phyloP scores from a whole-genome alignment of 768 basidiomycete genomes.

The Lactarius quietus region DNA sequence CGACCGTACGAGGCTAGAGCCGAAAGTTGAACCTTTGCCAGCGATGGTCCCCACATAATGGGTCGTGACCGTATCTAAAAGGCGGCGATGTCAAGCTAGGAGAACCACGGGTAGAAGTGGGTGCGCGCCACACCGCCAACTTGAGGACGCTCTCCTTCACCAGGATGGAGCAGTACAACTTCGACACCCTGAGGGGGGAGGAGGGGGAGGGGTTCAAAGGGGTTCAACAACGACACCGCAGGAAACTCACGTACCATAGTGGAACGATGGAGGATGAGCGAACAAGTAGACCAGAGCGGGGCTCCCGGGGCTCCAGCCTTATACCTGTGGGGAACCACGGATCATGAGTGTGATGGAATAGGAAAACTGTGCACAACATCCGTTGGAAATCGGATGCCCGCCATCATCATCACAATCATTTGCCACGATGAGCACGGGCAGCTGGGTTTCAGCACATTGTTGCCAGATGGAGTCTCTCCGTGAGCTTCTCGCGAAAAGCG shows the following conservation, averaged over 20 bases:
- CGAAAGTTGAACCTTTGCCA: constrained; percentile 56
- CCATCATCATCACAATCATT: background rate
- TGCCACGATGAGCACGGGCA: constrained; percentile 11
- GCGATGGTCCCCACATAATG: constrained; percentile 74
- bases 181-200: constrained; percentile 58
- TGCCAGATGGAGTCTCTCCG: background rate
- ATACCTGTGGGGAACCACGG: constrained; percentile 1
- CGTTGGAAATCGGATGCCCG: constrained; percentile 1
- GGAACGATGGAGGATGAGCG: background rate
- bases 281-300: background rate
- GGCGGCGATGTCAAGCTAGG: background rate
- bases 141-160: constrained; percentile 68
- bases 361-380: background rate
- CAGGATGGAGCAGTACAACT: constrained; percentile 51
- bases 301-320: background rate
- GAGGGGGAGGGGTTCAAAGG: constrained; percentile 5
- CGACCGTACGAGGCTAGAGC: constrained; percentile 73
- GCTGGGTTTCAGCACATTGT: background rate
- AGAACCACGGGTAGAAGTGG: background rate
- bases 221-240: background rate
- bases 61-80: constrained; percentile 60
- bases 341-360: background rate
- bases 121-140: constrained; percentile 51
- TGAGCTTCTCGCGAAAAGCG: background rate
- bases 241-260: constrained; percentile 3